These are phyloP conservation scores for Polytrichum commune DNA, from an alignment of 225 moss, liverwort and hornwort genomes.

Conservation along the genomic window DNA sequence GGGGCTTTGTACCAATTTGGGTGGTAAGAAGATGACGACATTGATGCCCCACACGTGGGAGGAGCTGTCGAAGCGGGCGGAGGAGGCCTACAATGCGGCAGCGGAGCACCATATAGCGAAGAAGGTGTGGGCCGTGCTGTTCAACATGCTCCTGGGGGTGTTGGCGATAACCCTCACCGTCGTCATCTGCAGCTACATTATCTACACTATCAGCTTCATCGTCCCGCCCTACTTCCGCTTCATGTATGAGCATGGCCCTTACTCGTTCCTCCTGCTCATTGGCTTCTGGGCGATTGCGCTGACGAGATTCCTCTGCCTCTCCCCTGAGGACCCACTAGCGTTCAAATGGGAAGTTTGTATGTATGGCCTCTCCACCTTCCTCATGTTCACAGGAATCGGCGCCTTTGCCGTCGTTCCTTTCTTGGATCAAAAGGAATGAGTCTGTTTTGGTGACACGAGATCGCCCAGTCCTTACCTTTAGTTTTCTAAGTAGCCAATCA, in stretches of 20 bases:
- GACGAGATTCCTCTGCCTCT: constrained; percentile 26
- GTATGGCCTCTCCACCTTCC: constrained; percentile 44
- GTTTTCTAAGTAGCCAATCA: no score
- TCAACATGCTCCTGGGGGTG: constrained; percentile 38
- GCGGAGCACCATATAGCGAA: constrained; percentile 41
- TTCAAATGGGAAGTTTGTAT: constrained; percentile 54
- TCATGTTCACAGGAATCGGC: constrained; percentile 60
- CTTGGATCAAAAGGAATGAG: constrained; percentile 18
- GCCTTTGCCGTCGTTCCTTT: constrained; percentile 56
- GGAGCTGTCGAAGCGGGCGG: constrained; percentile 37
- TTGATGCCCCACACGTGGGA: constrained; percentile 31
- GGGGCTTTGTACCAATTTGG: neutral
- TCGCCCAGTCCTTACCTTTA: no score
- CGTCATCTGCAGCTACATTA: constrained; percentile 53
- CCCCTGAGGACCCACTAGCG: constrained; percentile 36
- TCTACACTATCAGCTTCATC: constrained; percentile 64
- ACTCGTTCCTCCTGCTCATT: constrained; percentile 46
- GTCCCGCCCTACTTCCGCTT: constrained; percentile 62
- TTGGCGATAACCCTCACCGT: constrained; percentile 45
- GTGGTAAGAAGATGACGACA: neutral
- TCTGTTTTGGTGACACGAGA: neutral
- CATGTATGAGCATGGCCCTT: constrained; percentile 57
- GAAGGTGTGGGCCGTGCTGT: constrained; percentile 25
- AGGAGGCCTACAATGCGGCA: constrained; percentile 18
- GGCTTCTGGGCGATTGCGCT: constrained; percentile 44